Percentiles rank a stretch among this genome's conserved stretches.
Conservation (phyloP, 164 flowering plant species). For the Cinnamomum micranthum region DNA sequence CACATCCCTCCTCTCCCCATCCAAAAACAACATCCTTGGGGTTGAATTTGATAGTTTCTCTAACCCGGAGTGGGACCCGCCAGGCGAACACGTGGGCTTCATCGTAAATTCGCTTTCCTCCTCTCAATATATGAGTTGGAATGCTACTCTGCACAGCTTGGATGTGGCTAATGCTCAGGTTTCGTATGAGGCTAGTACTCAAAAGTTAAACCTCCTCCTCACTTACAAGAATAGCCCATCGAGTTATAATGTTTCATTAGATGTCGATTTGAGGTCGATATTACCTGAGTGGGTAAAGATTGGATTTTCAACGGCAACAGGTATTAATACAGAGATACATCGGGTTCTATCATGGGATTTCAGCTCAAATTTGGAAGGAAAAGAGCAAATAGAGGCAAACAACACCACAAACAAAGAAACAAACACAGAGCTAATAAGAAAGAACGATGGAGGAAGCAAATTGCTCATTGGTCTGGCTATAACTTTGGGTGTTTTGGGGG, state of each 20-base stretch:
- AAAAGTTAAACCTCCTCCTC: constrained; percentile 12
- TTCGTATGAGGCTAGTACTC: constrained; percentile 12
- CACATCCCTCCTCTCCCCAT: background rate
- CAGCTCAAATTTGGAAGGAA: constrained; percentile 14
- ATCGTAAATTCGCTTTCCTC: constrained; percentile 20
- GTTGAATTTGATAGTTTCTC: constrained; percentile 33
- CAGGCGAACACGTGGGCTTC: constrained; percentile 31
- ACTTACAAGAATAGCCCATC: constrained; percentile 9
- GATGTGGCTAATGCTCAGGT: constrained; percentile 13
- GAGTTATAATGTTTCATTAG: constrained; percentile 8
- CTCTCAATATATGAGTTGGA: constrained; percentile 2
- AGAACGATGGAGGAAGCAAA: too few species aligned
- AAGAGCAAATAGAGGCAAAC: background rate
- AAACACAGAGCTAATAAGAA: too few species aligned
- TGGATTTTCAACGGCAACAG: constrained; percentile 23
- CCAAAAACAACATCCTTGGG: constrained; percentile 16
- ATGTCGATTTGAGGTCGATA: constrained; percentile 12
- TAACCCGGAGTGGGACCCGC: constrained; percentile 22
- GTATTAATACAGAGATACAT: background rate
- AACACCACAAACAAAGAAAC: too few species aligned
- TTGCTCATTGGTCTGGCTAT: too few species aligned
- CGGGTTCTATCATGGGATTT: constrained; percentile 19
- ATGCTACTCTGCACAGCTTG: constrained; percentile 5
- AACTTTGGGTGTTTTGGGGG: too few species aligned
- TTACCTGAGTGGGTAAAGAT: constrained; percentile 15